Percentiles rank a stretch among this genome's conserved stretches.
Evolutionary conservation across 495 filamentous ascomycete genomes (phyloP).

Genomic region (Daldinia bambusicola): DNA sequence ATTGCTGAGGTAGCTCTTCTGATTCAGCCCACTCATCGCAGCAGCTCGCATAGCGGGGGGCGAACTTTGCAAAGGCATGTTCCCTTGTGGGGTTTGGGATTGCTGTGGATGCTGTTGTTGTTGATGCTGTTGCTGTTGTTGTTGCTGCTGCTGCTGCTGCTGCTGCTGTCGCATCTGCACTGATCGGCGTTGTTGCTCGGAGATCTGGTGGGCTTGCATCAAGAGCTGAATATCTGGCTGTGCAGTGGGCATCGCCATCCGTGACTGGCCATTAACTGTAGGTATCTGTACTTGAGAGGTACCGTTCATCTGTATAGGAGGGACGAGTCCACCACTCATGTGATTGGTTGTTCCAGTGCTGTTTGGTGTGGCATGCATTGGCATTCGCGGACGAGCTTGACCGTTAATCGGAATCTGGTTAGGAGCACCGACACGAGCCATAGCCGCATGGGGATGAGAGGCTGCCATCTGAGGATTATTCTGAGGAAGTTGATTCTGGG

Average conservation of each 20-base stretch:
- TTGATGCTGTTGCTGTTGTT: constrained; percentile 54
- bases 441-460: constrained; percentile 51
- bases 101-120: constrained; percentile 47
- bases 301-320: constrained; percentile 70
- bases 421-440: constrained; percentile 51
- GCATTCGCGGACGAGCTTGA: constrained; percentile 53
- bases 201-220: constrained; percentile 67
- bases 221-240: constrained; percentile 67
- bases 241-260: constrained; percentile 72
- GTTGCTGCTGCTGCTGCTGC: constrained; percentile 50
- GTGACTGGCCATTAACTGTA: constrained; percentile 66
- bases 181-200: constrained; percentile 70
- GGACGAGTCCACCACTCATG: constrained; percentile 61
- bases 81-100: constrained; percentile 47
- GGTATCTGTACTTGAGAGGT: constrained; percentile 78
- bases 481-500: constrained; percentile 51
- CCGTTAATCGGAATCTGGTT: constrained; percentile 51
- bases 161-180: constrained; percentile 61
- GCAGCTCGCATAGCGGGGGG: constrained; percentile 55
- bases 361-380: constrained; percentile 56
- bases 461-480: constrained; percentile 53
- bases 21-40: constrained; percentile 64
- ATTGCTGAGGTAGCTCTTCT: constrained; percentile 56
- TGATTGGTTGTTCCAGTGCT: constrained; percentile 54
- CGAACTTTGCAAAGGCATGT: constrained; percentile 49